Conservation (phyloP, 495 filamentous ascomycete genomes). For the Hyaloscypha variabilis region DNA sequence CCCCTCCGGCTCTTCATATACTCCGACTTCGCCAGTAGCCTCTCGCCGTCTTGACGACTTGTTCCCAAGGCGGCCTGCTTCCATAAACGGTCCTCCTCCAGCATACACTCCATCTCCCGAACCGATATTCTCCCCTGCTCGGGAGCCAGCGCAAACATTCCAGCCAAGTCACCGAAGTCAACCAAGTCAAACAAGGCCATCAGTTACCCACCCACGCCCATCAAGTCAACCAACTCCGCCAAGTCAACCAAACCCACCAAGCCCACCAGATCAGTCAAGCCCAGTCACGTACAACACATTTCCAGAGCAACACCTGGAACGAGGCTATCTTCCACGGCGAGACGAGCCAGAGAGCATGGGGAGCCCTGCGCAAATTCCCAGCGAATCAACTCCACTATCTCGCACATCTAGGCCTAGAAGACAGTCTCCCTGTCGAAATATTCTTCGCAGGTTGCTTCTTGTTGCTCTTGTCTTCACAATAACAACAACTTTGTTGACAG, state of each 20-base stretch:
- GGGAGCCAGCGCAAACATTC: background rate
- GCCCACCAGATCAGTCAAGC: background rate
- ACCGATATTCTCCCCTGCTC: background rate
- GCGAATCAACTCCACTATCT: conserved; percentile 23
- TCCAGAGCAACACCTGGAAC: conserved; percentile 26
- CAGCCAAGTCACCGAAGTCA: background rate
- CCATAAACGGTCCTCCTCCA: conserved; percentile 24
- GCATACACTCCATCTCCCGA: conserved; percentile 23
- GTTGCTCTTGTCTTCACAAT: conserved; percentile 16
- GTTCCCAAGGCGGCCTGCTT: conserved; percentile 9
- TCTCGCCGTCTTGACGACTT: conserved; percentile 7
- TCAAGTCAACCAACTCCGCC: background rate
- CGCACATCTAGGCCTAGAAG: background rate
- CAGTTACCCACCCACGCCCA: background rate
- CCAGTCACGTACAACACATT: conserved; percentile 27
- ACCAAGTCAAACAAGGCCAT: background rate
- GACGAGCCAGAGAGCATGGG: conserved; percentile 32
- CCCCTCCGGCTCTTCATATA: conserved; percentile 15
- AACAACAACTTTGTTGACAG: background rate
- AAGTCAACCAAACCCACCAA: background rate
- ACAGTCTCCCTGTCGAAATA: background rate
- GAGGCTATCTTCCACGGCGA: conserved; percentile 17
- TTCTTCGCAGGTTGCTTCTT: conserved; percentile 10
- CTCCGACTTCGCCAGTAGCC: conserved; percentile 8
- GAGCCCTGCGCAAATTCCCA: conserved; percentile 9